These are phyloP conservation scores for Talaromyces verruculosus DNA, from an alignment of 2,329 filamentous ascomycete genomes.

Conservation along the genomic window DNA sequence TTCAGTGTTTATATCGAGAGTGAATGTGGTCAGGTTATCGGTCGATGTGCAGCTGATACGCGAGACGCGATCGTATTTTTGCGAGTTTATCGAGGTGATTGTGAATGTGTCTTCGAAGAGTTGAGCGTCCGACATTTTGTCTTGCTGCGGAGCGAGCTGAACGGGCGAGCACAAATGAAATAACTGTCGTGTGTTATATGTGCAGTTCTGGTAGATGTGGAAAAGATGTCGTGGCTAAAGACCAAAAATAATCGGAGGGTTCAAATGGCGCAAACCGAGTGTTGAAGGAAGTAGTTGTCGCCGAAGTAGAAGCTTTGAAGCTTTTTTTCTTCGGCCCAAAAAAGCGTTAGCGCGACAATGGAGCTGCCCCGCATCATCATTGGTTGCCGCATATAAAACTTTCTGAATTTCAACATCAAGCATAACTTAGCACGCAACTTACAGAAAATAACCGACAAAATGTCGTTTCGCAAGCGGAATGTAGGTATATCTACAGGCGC, in stretches of 20 bases:
- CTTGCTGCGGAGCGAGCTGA: conserved; percentile 32
- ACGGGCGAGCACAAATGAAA: conserved; percentile 22
- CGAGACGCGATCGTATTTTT: conserved; percentile 93
- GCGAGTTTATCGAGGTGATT: conserved; percentile 72
- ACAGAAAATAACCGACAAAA: conserved; percentile 31
- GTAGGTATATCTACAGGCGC: conserved; percentile 53
- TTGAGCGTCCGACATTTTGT: conserved; percentile 74
- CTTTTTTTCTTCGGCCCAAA: conserved; percentile 30
- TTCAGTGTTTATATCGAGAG: conserved; percentile 91
- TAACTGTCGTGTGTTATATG: not conserved
- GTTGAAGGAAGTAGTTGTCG: not conserved
- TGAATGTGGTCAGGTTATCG: conserved; percentile 73
- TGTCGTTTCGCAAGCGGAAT: conserved; percentile 70
- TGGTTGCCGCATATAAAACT: conserved; percentile 15
- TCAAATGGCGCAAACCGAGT: not conserved
- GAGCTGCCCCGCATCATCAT: conserved; percentile 24
- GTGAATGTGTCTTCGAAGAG: conserved; percentile 93
- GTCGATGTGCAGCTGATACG: conserved; percentile 75
- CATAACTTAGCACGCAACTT: not conserved
- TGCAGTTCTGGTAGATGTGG: not conserved
- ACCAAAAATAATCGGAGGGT: not conserved
- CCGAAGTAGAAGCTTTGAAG: conserved; percentile 22
- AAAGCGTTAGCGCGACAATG: conserved; percentile 27
- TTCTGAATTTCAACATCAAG: conserved; percentile 1
- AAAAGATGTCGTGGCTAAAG: not conserved